These are phyloP conservation scores for Saccharomycopsis amapae DNA, from an alignment of 805 yeast species.

Conservation along the genomic window DNA sequence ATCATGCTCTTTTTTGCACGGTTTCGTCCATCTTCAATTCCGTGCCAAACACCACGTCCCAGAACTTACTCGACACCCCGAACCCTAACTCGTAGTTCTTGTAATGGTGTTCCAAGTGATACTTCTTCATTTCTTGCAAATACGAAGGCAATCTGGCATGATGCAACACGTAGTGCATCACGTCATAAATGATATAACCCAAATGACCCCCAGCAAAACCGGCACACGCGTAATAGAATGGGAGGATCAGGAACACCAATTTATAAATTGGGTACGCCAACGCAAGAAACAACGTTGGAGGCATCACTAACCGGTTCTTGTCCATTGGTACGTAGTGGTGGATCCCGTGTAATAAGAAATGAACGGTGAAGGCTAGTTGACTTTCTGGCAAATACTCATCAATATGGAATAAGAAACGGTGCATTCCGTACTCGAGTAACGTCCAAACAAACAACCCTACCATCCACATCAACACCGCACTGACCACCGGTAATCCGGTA, in stretches of 20 bases:
- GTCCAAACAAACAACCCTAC: slow-evolving; percentile 94
- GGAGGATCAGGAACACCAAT: slow-evolving; percentile 68
- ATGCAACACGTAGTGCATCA: slow-evolving; percentile 90
- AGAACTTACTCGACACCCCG: slow-evolving; percentile 89
- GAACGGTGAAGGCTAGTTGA: slow-evolving; percentile 66
- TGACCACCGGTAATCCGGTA: slow-evolving; percentile 35
- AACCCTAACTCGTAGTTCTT: slow-evolving; percentile 95
- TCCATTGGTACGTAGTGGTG: slow-evolving; percentile 99
- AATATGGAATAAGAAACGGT: slow-evolving; percentile 88
- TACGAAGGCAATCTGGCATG: slow-evolving; percentile 75
- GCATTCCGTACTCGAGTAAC: slow-evolving; percentile 77
- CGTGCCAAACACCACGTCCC: slow-evolving; percentile 91
- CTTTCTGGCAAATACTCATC: slow-evolving; percentile 82
- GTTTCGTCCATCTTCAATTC: slow-evolving; percentile 33
- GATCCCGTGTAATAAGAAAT: slow-evolving; percentile 89
- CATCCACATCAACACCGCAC: slow-evolving; percentile 52
- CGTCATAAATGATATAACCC: slow-evolving; percentile 89
- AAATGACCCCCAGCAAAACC: slow-evolving; percentile 94
- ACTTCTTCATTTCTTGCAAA: slow-evolving; percentile 73
- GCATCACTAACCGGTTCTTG: slow-evolving; percentile 85
- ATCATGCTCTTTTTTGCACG: slow-evolving; percentile 3
- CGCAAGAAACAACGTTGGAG: slow-evolving; percentile 75
- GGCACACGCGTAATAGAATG: slow-evolving; percentile 78
- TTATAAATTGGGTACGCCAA: slow-evolving; percentile 76
- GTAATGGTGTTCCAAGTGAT: slow-evolving; percentile 96